Percentiles rank a stretch among this genome's conserved stretches.
Evolutionary conservation across 163 green algal genomes (phyloP).

Genomic region (Chlamydomonas reinhardtii): DNA sequence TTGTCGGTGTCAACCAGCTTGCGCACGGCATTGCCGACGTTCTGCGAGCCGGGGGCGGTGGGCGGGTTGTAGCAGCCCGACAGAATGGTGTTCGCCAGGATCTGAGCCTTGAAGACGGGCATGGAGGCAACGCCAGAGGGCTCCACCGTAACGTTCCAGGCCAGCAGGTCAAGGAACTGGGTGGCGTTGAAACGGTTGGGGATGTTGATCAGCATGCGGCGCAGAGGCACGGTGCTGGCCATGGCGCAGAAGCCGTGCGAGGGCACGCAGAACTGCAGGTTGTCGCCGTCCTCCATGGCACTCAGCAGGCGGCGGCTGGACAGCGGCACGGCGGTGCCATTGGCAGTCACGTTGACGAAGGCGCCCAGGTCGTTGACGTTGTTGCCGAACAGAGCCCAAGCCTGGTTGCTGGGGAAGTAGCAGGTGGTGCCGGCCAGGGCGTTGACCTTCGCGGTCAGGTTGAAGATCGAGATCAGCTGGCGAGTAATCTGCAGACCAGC

Average conservation of each 20-base stretch:
- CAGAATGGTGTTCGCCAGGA: constrained; percentile 21
- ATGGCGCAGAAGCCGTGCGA: neutral
- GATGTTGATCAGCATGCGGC: neutral
- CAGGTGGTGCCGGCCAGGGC: constrained; percentile 21
- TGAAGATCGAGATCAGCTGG: constrained; percentile 24
- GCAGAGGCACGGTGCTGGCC: neutral
- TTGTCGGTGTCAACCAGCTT: neutral
- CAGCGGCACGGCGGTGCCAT: neutral
- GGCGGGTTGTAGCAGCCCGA: constrained; percentile 14
- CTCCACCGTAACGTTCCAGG: constrained; percentile 30
- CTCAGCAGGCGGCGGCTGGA: constrained; percentile 9
- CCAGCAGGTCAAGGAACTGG: constrained; percentile 1
- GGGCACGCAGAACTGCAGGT: neutral
- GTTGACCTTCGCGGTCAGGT: constrained; percentile 7
- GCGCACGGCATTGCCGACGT: neutral
- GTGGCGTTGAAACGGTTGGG: constrained; percentile 1
- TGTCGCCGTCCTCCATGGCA: neutral
- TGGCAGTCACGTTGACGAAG: constrained; percentile 19
- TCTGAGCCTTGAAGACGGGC: neutral
- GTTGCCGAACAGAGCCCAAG: constrained; percentile 24
- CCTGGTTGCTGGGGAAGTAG: constrained; percentile 43
- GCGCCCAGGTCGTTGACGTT: neutral
- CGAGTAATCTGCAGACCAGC: constrained; percentile 22
- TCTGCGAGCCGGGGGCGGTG: neutral
- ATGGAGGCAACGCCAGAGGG: no score